Evolutionary conservation across 495 filamentous ascomycete genomes (phyloP), one percentile per base, ranked within the genome.

Genomic region (Glonium stellatum): DNA sequence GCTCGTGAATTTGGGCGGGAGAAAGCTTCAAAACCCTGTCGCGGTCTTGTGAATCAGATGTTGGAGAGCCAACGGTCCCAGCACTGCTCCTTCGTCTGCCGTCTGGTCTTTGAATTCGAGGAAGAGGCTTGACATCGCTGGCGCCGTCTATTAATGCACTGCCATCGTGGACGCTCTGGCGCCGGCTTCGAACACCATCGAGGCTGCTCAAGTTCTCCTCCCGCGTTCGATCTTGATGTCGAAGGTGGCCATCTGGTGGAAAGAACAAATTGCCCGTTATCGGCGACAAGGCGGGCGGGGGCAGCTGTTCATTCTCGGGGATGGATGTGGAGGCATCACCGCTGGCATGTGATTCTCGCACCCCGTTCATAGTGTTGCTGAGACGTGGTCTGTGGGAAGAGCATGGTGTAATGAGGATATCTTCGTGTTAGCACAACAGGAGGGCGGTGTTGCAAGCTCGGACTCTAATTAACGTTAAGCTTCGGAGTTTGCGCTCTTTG

Each of bases 1-100:
- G 66, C 41, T 79, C 78, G 35, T 79, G 72, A 35, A 84, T 78
- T 70, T 83, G 77, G 58, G 74, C 77, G 0, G 80, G 79, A 0
- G 81, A 83, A 27, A 85, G 76, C 42, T 81, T 80, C 55, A 80
- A 67, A 31, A 78, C 68, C 47, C 72, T 77, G 10, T 68, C 62
- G 9, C 60, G 58, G 1, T 65, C 65, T 4, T 21, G 34, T 6
- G 34, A 11, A 18, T 42, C 53, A 0, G 37, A 19, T 36, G 53
- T 37, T 18, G 58, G 53, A 11, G 60, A 62, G 21, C 42, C 42
- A 46, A 57, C 41, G 19, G 13, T 47, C 5, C 36, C 54, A 44
- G 25, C 42, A 54, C 56, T 65, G 36, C 65, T 68, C 62, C 42
- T 68, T 51, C 62, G 54, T 44, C 55, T 41, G 6, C 64, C 61